Evolutionary conservation across 257 asterid species (phyloP), one percentile per base, ranked within the genome.

Genomic region (Solanum raphanifolium): DNA sequence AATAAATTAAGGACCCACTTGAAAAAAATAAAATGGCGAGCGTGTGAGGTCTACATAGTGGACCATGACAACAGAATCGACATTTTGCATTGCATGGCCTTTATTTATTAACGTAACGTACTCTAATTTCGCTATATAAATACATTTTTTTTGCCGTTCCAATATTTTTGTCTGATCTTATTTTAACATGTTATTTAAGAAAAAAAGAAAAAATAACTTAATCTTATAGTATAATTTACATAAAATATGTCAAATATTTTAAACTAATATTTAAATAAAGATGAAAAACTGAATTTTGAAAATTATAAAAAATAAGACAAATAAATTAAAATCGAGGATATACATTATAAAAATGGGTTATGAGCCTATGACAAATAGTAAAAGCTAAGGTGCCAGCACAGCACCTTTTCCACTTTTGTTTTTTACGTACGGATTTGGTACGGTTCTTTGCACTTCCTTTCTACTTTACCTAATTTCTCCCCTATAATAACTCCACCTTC

Each of bases 371-470:
- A 4, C 21, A 48, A 52, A 83, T 25, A n/a, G n/a, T n/a, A 32
- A 52, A 83, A 9, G 41, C 18, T 35, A 55, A 55, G 10, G 52
- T 58, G 86, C 25, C 87, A 35, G 10, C 75, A 3, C 18, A 25
- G 48, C 18, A 34, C 9, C 73, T 58, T 83, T 15, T 34, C 5
- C 74, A 21, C 66, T 58, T 84, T 29, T 60, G 87, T 1, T 58
- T 23, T 84, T 60, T 60, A 4, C 15, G 87, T 84, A 84, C 87
- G 87, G 87, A 84, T 34, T 38, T 84, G 87, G 87, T 84, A 84
- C 87, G 87, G 87, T 35, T 84, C 85, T 32, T 38, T 84, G 72
- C 76, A 52, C 72, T 83, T 83, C 21, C 72, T 21, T 83, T 60
- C 71, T 69, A 69, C 75, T 27, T 48, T 68, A 68, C 75, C 75